A percentile compares a stretch with the other conserved stretches of the same genome.
Conservation (phyloP, 2,329 filamentous ascomycete genomes). For the Xylariaceae sp. region DNA sequence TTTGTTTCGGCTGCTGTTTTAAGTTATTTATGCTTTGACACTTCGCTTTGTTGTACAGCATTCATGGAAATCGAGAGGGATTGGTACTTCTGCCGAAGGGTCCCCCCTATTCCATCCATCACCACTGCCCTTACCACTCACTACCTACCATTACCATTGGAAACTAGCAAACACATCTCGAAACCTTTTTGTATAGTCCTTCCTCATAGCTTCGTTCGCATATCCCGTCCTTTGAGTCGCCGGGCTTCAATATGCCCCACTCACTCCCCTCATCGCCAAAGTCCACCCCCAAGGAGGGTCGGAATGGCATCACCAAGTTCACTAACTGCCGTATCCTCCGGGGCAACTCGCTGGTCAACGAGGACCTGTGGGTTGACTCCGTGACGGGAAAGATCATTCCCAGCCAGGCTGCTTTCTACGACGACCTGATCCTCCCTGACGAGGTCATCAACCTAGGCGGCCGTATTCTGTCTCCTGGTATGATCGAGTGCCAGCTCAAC, state of each 20-base stretch:
- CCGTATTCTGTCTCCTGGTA: conserved; percentile 75
- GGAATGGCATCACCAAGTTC: conserved; percentile 67
- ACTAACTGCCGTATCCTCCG: conserved; percentile 79
- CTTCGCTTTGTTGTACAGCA: conserved; percentile 17
- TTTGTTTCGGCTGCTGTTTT: not conserved
- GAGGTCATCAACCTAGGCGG: conserved; percentile 72
- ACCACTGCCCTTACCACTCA: not conserved
- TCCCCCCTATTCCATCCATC: conserved; percentile 23
- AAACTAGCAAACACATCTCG: conserved; percentile 24
- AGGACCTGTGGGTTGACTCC: conserved; percentile 87
- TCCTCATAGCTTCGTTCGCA: not conserved
- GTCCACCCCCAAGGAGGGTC: conserved; percentile 43
- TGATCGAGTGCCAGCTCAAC: conserved; percentile 90
- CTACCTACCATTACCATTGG: conserved; percentile 19
- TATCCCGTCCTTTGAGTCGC: not conserved
- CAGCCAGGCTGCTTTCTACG: conserved; percentile 63
- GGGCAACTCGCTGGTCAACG: conserved; percentile 60
- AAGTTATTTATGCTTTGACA: not conserved
- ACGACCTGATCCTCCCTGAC: conserved; percentile 64
- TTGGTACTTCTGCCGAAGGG: conserved; percentile 28
- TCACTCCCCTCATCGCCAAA: conserved; percentile 37
- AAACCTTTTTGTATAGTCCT: not conserved
- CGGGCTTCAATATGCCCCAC: conserved; percentile 29
- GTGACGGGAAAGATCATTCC: conserved; percentile 74
- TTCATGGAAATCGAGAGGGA: conserved; percentile 28